These are phyloP conservation scores for Centrapalus pauciflorus DNA, from an alignment of 129 eudicot genomes.

Conservation along the genomic window DNA sequence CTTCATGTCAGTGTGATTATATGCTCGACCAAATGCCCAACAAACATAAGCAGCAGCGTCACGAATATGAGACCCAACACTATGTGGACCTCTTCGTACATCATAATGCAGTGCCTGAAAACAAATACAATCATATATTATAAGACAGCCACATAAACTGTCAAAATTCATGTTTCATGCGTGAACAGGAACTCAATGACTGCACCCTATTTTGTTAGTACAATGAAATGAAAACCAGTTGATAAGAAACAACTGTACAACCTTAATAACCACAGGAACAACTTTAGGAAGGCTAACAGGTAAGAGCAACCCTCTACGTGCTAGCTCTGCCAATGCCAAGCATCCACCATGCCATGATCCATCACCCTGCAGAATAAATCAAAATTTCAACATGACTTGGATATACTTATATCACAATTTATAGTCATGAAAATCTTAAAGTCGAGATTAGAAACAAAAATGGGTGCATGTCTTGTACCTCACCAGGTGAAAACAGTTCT, in stretches of 20 bases:
- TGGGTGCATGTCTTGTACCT: slow-evolving; percentile 50
- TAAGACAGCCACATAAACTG: neutral
- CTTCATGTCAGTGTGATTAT: slow-evolving; percentile 85
- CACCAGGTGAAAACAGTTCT: slow-evolving; percentile 93
- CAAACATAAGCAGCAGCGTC: slow-evolving; percentile 99
- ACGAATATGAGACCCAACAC: slow-evolving; percentile 98
- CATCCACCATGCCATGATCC: slow-evolving; percentile 99
- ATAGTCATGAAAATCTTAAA: neutral
- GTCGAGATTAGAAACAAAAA: slow-evolving; percentile 16
- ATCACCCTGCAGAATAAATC: slow-evolving; percentile 62
- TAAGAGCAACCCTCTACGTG: slow-evolving; percentile 95
- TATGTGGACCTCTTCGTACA: slow-evolving; percentile 95
- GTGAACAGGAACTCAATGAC: no score
- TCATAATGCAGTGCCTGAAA: slow-evolving; percentile 91
- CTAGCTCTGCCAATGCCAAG: slow-evolving; percentile 95
- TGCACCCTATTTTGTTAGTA: neutral
- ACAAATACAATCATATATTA: neutral
- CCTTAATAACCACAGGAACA: slow-evolving; percentile 92
- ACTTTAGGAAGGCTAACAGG: slow-evolving; percentile 96
- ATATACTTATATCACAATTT: neutral
- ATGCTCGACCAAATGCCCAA: slow-evolving; percentile 99
- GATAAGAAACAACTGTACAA: slow-evolving; percentile 7
- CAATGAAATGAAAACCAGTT: neutral
- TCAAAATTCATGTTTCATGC: neutral
- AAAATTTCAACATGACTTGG: neutral